These are phyloP conservation scores for Oryza longistaminata DNA, from an alignment of 176 grass and related monocot species.

Conservation along the genomic window DNA sequence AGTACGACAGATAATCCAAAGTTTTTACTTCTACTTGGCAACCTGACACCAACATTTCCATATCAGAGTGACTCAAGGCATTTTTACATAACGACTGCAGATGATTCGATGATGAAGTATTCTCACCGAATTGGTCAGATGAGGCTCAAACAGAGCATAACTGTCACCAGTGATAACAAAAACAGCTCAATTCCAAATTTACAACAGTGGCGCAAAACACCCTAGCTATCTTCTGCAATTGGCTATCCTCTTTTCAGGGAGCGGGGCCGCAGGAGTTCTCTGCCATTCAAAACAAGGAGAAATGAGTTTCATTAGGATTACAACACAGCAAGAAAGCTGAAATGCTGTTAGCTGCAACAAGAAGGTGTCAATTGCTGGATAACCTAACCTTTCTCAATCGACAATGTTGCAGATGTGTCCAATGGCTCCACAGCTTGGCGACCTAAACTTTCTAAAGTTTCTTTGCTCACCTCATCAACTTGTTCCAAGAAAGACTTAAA, in stretches of 20 bases:
- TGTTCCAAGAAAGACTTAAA: slow-evolving; percentile 29
- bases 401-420: background rate
- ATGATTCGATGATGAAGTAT: background rate
- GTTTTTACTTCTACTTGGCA: too few species aligned
- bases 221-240: background rate
- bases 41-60: too few species aligned
- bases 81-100: too few species aligned
- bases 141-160: background rate
- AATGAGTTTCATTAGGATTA: too few species aligned
- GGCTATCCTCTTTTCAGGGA: background rate
- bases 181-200: background rate
- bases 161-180: background rate
- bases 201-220: background rate
- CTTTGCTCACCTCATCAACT: slow-evolving; percentile 40
- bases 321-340: too few species aligned
- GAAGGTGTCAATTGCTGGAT: background rate
- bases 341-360: background rate
- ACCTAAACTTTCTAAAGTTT: background rate
- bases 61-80: too few species aligned
- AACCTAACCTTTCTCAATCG: background rate
- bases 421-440: background rate
- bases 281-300: too few species aligned
- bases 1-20: too few species aligned
- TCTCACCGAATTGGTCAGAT: background rate
- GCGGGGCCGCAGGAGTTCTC: too few species aligned